phyloP scores from a whole-genome alignment of 495 filamentous ascomycete genomes.

The Barbatosphaeria neglecta region DNA sequence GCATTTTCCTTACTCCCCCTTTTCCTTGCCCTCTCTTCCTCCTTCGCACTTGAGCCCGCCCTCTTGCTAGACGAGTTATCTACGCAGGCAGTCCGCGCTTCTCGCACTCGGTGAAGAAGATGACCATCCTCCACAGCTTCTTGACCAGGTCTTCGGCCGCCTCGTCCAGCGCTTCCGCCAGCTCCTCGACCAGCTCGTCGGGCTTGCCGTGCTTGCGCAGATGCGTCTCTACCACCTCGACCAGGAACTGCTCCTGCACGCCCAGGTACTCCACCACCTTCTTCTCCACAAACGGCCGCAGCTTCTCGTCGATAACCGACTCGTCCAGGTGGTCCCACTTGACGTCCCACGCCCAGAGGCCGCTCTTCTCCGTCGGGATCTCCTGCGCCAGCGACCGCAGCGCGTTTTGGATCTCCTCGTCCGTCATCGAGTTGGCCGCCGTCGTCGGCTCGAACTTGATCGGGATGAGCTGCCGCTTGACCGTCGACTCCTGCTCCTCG shows the following conservation, averaged over 20 bases:
- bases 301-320: conserved; percentile 68
- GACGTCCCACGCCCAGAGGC: conserved; percentile 83
- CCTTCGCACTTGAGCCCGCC: background rate
- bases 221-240: conserved; percentile 85
- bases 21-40: background rate
- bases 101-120: conserved; percentile 95
- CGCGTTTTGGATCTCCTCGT: conserved; percentile 73
- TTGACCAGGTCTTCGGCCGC: conserved; percentile 88
- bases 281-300: conserved; percentile 93
- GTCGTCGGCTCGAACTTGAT: conserved; percentile 78
- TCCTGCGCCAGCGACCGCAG: conserved; percentile 72
- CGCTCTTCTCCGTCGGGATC: conserved; percentile 78
- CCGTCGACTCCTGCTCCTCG: conserved; percentile 66
- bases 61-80: background rate
- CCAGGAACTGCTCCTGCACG: conserved; percentile 90
- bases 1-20: too few relatives aligned
- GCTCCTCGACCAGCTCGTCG: conserved; percentile 67
- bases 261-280: conserved; percentile 95
- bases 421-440: conserved; percentile 56
- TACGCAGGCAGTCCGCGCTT: conserved; percentile 74
- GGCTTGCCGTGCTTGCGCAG: conserved; percentile 67
- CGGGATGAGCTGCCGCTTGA: conserved; percentile 73
- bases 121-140: conserved; percentile 97
- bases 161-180: conserved; percentile 86
- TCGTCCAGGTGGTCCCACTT: conserved; percentile 93